Evolutionary conservation across 2,329 filamentous ascomycete species (phyloP).

Genomic region (Penicillium vulpinum): DNA sequence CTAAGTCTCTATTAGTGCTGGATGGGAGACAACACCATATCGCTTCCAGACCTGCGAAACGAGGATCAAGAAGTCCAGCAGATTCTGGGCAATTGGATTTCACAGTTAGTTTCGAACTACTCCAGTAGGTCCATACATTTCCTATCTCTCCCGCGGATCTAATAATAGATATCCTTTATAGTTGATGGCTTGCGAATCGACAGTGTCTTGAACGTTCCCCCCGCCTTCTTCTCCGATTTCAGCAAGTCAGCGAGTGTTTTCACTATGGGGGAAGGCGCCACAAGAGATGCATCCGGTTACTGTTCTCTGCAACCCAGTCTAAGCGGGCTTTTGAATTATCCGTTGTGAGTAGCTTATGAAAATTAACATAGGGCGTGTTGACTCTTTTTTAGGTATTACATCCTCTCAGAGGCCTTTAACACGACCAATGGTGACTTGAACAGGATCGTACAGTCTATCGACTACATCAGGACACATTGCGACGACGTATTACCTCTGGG

Average conservation of each 20-base stretch:
- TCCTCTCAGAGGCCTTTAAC: conserved; percentile 38
- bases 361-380: background rate
- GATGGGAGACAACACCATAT: conserved; percentile 51
- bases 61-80: conserved; percentile 43
- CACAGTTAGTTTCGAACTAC: conserved; percentile 45
- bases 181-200: conserved; percentile 55
- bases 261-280: conserved; percentile 49
- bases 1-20: conserved; percentile 38
- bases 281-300: conserved; percentile 39
- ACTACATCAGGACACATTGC: conserved; percentile 3
- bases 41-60: conserved; percentile 51
- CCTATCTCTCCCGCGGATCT: background rate
- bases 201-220: conserved; percentile 50
- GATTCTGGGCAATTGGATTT: conserved; percentile 46
- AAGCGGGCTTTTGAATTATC: conserved; percentile 51
- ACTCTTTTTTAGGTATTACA: conserved; percentile 31
- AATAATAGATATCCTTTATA: background rate
- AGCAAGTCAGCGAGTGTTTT: conserved; percentile 42
- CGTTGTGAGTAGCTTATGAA: conserved; percentile 17
- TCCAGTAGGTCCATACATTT: conserved; percentile 20
- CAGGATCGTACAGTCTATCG: conserved; percentile 18
- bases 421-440: conserved; percentile 31
- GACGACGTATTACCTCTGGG: conserved; percentile 48
- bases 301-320: conserved; percentile 46
- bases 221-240: conserved; percentile 44